These are phyloP conservation scores for Fusarium odoratissimum DNA, from an alignment of 2,329 filamentous ascomycete genomes.

Conservation along the genomic window DNA sequence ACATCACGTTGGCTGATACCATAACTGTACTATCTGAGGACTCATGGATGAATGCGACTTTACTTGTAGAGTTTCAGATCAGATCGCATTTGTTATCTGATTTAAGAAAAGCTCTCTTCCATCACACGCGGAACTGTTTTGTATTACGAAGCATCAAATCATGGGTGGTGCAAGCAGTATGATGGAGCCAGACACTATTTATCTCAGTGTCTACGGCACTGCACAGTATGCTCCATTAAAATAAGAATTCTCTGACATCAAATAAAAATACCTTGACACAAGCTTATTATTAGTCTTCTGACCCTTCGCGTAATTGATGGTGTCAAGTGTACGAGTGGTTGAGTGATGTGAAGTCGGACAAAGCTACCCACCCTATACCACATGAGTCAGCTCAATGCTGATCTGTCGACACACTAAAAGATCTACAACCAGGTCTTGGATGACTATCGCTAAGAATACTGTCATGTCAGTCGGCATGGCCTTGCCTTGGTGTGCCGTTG, in stretches of 20 bases:
- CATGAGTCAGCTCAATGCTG: not conserved
- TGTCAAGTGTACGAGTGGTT: not conserved
- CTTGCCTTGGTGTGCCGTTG: not conserved
- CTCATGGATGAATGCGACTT: not conserved
- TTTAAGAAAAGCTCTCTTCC: not conserved
- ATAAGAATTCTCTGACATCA: not conserved
- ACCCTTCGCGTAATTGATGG: not conserved
- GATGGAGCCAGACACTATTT: too few species aligned
- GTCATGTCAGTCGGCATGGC: slow-evolving; percentile 1
- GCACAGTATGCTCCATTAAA: too few species aligned
- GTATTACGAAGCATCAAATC: too few species aligned
- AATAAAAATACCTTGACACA: not conserved
- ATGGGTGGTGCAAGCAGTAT: too few species aligned
- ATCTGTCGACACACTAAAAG: not conserved
- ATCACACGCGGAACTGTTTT: not conserved
- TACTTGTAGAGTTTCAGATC: not conserved
- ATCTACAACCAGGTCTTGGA: slow-evolving; percentile 16
- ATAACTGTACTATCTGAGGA: not conserved
- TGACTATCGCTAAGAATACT: slow-evolving; percentile 3
- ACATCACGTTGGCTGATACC: not conserved
- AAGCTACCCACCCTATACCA: slow-evolving; percentile 10
- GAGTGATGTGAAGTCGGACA: not conserved
- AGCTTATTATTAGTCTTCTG: not conserved
- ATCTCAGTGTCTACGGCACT: not conserved
- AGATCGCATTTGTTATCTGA: not conserved